phyloP scores from a whole-genome alignment of 345 rosid genomes.

The Camelina neglecta region DNA sequence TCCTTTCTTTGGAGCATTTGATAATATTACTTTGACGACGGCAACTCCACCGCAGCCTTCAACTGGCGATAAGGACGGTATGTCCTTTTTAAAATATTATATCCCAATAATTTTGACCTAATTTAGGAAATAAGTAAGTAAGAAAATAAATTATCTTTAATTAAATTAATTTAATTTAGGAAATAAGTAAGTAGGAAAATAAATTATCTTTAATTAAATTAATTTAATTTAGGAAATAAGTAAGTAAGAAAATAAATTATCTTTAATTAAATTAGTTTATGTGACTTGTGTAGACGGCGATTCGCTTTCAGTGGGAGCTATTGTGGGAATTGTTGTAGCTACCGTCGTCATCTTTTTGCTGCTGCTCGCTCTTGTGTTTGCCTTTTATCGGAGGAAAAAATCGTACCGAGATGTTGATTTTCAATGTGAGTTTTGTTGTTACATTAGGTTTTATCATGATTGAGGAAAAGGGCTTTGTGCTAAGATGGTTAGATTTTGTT shows the following conservation, averaged over 20 bases:
- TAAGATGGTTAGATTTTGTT: no score
- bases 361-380: slow-evolving; percentile 28
- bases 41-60: neutral
- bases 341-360: neutral
- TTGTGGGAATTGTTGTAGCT: slow-evolving; percentile 21
- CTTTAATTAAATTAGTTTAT: no score
- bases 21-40: neutral
- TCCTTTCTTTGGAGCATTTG: slow-evolving; percentile 44
- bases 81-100: no score
- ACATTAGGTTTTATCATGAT: neutral
- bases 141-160: no score
- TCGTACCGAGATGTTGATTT: slow-evolving; percentile 22
- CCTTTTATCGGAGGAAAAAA: slow-evolving; percentile 16
- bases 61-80: neutral
- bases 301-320: slow-evolving; percentile 25
- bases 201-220: no score
- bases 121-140: no score
- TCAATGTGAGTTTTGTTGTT: slow-evolving; percentile 29
- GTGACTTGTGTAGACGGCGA: slow-evolving; percentile 27
- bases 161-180: no score
- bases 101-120: no score
- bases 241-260: no score
- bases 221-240: no score
- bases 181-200: no score
- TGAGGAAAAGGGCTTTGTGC: neutral